These are phyloP conservation scores for Termitomyces sp. DNA, from an alignment of 768 basidiomycete species.

Conservation along the genomic window DNA sequence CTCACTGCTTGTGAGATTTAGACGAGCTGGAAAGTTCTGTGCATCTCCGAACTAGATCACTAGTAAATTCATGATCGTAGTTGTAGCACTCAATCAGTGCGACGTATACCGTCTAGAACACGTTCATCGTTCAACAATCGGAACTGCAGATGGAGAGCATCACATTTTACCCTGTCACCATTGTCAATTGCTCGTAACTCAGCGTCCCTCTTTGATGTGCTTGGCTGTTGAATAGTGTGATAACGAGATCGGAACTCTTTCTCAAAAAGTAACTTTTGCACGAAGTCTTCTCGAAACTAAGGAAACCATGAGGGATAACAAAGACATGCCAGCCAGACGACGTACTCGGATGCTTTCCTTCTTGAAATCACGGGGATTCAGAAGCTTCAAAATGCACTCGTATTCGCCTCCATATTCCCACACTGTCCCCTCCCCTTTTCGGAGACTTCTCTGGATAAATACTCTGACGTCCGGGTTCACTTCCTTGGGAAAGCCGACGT, in stretches of 20 bases:
- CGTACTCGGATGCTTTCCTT: neutral
- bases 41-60: neutral
- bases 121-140: too few species aligned
- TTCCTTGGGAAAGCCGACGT: neutral
- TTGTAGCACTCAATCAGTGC: neutral
- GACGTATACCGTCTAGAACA: neutral
- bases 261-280: neutral
- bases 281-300: neutral
- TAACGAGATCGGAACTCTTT: neutral
- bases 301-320: neutral
- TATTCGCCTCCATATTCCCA: constrained; percentile 7
- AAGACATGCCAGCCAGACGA: neutral
- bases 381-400: neutral
- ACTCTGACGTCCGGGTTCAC: neutral
- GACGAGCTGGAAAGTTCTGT: neutral
- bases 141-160: neutral
- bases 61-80: constrained; percentile 1
- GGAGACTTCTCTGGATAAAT: neutral
- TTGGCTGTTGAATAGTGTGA: neutral
- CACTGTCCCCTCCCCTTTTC: neutral
- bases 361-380: neutral
- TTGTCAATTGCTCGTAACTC: constrained; percentile 1
- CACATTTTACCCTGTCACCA: neutral
- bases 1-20: neutral
- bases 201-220: neutral